These are phyloP conservation scores for Taphrina pruni DNA, from an alignment of 1,139 yeast species.

Conservation along the genomic window DNA sequence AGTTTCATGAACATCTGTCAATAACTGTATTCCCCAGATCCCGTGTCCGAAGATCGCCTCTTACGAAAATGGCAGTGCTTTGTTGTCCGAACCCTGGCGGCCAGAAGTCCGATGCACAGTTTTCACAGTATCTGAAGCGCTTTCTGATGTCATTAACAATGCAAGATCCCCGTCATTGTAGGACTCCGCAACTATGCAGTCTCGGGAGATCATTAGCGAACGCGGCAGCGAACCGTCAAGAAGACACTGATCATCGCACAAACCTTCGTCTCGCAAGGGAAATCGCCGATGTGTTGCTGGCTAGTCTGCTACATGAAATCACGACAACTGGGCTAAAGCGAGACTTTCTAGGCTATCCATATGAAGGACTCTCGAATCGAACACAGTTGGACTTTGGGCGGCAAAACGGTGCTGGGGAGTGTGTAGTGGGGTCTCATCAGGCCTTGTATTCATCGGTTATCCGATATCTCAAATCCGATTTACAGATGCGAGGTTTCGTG, in stretches of 20 bases:
- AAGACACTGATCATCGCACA: neutral
- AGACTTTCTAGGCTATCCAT: constrained; percentile 21
- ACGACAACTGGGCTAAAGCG: neutral
- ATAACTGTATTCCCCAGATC: neutral
- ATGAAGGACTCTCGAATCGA: neutral
- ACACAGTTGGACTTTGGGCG: constrained; percentile 2
- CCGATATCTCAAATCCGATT: neutral
- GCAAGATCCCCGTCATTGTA: neutral
- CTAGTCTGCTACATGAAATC: constrained; percentile 14
- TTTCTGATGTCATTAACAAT: neutral
- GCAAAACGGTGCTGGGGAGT: neutral
- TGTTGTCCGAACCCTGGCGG: neutral
- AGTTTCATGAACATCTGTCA: neutral
- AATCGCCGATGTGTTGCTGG: neutral
- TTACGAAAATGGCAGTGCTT: neutral
- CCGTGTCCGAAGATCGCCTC: neutral
- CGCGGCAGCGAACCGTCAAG: neutral
- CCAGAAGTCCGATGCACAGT: neutral
- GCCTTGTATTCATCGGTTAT: neutral
- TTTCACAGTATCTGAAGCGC: neutral
- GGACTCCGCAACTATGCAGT: too few species aligned
- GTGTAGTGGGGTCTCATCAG: neutral
- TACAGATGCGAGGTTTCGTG: neutral
- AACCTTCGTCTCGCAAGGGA: neutral
- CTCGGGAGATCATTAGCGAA: too few species aligned